phyloP scores from a whole-genome alignment of 192 early-diverging fungal species.

The Rhizophagus sp. region DNA sequence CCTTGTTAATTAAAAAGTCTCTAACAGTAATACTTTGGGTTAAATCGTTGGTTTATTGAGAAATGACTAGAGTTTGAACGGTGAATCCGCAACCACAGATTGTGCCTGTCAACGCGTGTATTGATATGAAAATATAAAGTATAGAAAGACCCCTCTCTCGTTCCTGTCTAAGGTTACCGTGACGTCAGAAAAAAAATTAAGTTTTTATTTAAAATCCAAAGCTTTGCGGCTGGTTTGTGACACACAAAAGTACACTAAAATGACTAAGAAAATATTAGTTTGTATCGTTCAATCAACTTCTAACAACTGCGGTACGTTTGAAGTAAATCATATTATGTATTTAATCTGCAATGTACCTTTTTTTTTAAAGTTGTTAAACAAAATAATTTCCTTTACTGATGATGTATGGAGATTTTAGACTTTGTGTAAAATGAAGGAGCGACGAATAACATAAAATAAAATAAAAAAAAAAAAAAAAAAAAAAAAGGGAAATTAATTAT shows the following conservation, averaged over 20 bases:
- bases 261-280: background rate
- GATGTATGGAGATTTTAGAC: background rate
- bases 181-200: slow-evolving; percentile 17
- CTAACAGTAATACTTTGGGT: background rate
- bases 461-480: no score
- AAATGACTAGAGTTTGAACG: slow-evolving; percentile 19
- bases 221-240: background rate
- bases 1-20: background rate
- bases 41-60: background rate
- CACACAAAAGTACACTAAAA: background rate
- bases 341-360: background rate
- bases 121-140: background rate
- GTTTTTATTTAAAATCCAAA: background rate
- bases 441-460: slow-evolving; percentile 9
- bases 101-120: slow-evolving; percentile 10
- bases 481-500: no score
- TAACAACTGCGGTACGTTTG: background rate
- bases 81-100: slow-evolving; percentile 14
- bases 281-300: background rate
- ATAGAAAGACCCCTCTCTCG: slow-evolving; percentile 10
- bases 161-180: slow-evolving; percentile 16
- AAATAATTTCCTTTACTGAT: background rate
- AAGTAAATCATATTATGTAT: background rate
- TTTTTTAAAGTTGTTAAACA: background rate
- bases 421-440: background rate